Percentiles rank a stretch among this genome's conserved stretches.
phyloP scores from a whole-genome alignment of 108 stramenopile genomes.

The Nitzschia sp. region DNA sequence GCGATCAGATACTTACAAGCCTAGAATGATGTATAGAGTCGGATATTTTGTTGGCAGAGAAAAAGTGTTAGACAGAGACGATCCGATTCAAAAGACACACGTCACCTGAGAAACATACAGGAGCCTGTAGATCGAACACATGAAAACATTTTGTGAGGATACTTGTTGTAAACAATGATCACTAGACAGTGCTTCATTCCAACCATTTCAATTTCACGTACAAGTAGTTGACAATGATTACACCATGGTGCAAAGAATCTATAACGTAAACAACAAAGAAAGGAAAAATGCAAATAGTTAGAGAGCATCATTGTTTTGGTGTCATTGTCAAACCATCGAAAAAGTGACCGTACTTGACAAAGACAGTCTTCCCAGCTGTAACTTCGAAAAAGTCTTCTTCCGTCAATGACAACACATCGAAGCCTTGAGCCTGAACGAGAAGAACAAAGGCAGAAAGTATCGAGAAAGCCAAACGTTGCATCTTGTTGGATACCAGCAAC shows the following conservation, averaged over 20 bases:
- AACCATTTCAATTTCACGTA: background rate
- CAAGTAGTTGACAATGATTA: constrained; percentile 21
- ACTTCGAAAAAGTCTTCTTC: constrained; percentile 34
- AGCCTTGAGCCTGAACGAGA: background rate
- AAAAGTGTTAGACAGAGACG: background rate
- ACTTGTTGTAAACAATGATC: background rate
- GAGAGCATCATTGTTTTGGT: background rate
- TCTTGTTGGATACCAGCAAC: no score
- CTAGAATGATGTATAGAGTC: background rate
- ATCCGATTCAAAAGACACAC: no score
- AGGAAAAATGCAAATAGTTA: background rate
- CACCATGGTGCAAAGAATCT: constrained; percentile 78
- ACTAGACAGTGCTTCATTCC: background rate
- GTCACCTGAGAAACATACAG: constrained; percentile 3
- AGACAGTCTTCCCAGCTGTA: constrained; percentile 68
- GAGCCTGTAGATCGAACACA: background rate
- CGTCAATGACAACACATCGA: background rate
- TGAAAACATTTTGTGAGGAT: background rate
- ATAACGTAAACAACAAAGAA: background rate
- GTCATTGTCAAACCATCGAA: background rate
- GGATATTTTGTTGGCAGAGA: background rate
- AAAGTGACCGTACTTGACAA: constrained; percentile 44
- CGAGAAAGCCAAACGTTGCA: no score
- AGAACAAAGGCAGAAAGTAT: no score
- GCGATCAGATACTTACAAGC: background rate